Evolutionary conservation across 140 eudicot species (phyloP).

Genomic region (Cichorium intybus): DNA sequence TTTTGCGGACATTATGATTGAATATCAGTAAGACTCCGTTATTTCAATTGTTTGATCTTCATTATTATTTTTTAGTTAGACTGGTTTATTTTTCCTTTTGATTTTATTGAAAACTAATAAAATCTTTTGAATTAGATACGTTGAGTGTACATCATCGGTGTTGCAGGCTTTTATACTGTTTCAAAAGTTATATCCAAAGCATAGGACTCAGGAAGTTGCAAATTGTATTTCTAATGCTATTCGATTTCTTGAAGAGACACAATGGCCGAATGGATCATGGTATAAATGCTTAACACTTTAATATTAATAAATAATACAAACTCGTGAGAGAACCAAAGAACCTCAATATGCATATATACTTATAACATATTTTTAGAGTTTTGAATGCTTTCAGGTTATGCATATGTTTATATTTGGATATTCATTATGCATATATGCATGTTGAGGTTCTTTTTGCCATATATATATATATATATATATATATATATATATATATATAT

Average conservation of each 20-base stretch:
- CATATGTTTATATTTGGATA: no score
- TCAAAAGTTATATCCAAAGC: slow-evolving; percentile 18
- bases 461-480: no score
- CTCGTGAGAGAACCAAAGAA: no score
- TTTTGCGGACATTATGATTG: slow-evolving; percentile 41
- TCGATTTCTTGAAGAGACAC: slow-evolving; percentile 24
- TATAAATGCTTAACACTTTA: slow-evolving; percentile 37
- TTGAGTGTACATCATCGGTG: slow-evolving; percentile 39
- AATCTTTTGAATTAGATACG: slow-evolving; percentile 23
- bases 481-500: no score
- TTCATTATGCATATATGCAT: no score
- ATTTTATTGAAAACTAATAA: neutral
- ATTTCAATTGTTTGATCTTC: neutral
- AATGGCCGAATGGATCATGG: slow-evolving; percentile 44
- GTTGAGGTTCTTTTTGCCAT: no score
- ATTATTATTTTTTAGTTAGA: no score
- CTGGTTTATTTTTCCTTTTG: no score
- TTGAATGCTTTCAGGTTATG: no score
- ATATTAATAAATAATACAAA: no score
- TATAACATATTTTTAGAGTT: no score
- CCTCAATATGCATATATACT: no score
- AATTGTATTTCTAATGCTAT: slow-evolving; percentile 19
- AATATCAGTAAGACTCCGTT: slow-evolving; percentile 39
- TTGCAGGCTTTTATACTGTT: slow-evolving; percentile 30
- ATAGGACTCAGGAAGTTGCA: slow-evolving; percentile 30